Conservation (phyloP, 2,329 filamentous ascomycete genomes). For the Botryosphaeria dothidea region DNA sequence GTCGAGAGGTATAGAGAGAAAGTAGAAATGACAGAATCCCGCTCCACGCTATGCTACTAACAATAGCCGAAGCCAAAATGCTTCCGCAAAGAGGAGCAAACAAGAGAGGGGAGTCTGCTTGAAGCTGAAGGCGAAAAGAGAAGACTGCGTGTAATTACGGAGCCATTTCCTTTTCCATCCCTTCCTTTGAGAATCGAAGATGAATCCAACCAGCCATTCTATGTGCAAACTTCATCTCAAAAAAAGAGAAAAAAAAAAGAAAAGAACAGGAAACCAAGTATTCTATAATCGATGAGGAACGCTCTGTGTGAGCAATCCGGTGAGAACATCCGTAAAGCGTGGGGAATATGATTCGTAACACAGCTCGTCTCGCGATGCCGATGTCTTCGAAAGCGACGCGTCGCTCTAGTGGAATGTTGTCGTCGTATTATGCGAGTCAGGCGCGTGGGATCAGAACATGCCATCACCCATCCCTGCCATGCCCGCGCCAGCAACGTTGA, state of each 20-base stretch:
- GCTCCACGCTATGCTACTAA: slow-evolving; percentile 14
- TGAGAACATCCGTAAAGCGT: neutral
- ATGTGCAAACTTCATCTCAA: slow-evolving; percentile 7
- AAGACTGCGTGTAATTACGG: neutral
- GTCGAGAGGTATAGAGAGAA: slow-evolving; percentile 1
- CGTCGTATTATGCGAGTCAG: slow-evolving; percentile 9
- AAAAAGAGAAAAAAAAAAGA: neutral
- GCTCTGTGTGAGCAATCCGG: neutral
- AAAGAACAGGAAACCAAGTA: no score
- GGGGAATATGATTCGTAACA: slow-evolving; percentile 2
- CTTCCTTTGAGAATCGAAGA: neutral
- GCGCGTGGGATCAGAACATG: slow-evolving; percentile 38
- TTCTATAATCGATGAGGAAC: slow-evolving; percentile 10
- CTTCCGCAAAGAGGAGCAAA: neutral
- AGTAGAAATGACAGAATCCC: slow-evolving; percentile 9
- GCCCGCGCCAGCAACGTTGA: slow-evolving; percentile 54
- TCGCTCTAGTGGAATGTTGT: neutral
- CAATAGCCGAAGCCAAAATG: neutral
- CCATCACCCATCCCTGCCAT: slow-evolving; percentile 59
- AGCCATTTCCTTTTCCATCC: neutral
- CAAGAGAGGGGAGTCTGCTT: slow-evolving; percentile 11
- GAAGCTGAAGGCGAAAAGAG: neutral
- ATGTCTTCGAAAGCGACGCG: neutral
- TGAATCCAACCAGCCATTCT: slow-evolving; percentile 15
- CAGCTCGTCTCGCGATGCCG: slow-evolving; percentile 14